phyloP scores from a whole-genome alignment of 164 flowering plant species.

The grape (Vitis vinifera) region DNA sequence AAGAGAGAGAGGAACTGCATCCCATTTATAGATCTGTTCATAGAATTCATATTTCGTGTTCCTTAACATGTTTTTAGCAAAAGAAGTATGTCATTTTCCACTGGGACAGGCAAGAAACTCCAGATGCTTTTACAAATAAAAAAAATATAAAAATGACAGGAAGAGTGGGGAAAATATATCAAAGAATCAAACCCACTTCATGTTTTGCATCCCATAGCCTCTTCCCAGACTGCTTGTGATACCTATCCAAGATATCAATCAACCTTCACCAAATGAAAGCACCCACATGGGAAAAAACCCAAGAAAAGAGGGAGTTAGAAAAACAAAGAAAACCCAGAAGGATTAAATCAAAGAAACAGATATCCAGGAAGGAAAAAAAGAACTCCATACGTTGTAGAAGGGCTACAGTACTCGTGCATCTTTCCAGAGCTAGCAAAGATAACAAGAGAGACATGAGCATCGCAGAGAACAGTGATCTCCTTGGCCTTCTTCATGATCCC shows the following conservation, averaged over 20 bases:
- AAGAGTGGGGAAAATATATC: not conserved
- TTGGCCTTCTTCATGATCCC: constrained; percentile 81
- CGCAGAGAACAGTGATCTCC: constrained; percentile 77
- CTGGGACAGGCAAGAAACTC: not conserved
- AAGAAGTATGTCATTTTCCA: constrained; percentile 10
- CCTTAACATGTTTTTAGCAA: constrained; percentile 40
- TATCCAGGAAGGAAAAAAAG: not conserved
- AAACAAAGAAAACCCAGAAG: not conserved
- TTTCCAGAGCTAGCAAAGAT: constrained; percentile 65
- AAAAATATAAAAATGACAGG: not conserved
- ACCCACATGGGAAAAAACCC: not conserved
- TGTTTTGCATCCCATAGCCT: constrained; percentile 93
- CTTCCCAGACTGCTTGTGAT: constrained; percentile 60
- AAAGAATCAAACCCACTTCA: constrained; percentile 51
- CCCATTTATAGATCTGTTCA: constrained; percentile 43
- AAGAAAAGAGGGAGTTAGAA: not conserved
- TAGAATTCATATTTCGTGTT: constrained; percentile 26
- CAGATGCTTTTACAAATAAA: not conserved
- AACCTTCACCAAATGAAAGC: constrained; percentile 33
- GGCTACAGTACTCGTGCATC: constrained; percentile 61
- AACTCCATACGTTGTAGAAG: constrained; percentile 44
- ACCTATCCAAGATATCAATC: constrained; percentile 51
- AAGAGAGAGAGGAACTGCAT: constrained; percentile 10
- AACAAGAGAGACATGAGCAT: constrained; percentile 74
- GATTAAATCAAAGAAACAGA: not conserved